A percentile compares a stretch with the other conserved stretches of the same genome.
These are phyloP conservation scores for Ophiostoma piceae DNA, from an alignment of 2,329 filamentous ascomycete genomes.

Conservation along the genomic window DNA sequence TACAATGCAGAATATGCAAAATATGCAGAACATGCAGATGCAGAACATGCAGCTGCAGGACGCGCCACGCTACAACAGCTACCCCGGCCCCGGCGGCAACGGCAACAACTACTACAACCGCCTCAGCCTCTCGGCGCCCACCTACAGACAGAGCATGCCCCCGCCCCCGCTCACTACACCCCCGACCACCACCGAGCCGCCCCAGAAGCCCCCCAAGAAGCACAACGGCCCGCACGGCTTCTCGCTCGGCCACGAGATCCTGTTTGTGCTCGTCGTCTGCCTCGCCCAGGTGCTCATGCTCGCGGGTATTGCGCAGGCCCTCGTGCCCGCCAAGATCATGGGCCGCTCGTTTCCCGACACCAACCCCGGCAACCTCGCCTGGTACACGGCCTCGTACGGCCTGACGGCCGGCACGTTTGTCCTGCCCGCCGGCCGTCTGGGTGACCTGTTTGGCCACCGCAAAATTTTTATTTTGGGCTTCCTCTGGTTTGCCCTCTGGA, in stretches of 20 bases:
- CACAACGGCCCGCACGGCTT: conserved; percentile 27
- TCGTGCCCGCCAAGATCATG: conserved; percentile 47
- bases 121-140: not conserved
- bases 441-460: conserved; percentile 55
- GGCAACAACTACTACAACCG: not conserved
- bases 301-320: conserved; percentile 43
- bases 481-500: conserved; percentile 51
- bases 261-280: conserved; percentile 40
- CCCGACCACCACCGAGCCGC: not conserved
- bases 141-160: not conserved
- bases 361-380: conserved; percentile 44
- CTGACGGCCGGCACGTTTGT: conserved; percentile 54
- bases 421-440: conserved; percentile 51
- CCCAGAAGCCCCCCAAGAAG: not conserved
- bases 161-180: not conserved
- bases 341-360: conserved; percentile 43
- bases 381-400: conserved; percentile 54
- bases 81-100: not conserved
- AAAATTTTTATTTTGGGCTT: conserved; percentile 50
- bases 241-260: conserved; percentile 31
- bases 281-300: conserved; percentile 44
- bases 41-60: conserved; percentile 1
- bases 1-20: not conserved
- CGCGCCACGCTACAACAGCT: not conserved
- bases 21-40: not conserved